Conservation (phyloP, 495 filamentous ascomycete genomes). For the Penicillium atrosanguineum region DNA sequence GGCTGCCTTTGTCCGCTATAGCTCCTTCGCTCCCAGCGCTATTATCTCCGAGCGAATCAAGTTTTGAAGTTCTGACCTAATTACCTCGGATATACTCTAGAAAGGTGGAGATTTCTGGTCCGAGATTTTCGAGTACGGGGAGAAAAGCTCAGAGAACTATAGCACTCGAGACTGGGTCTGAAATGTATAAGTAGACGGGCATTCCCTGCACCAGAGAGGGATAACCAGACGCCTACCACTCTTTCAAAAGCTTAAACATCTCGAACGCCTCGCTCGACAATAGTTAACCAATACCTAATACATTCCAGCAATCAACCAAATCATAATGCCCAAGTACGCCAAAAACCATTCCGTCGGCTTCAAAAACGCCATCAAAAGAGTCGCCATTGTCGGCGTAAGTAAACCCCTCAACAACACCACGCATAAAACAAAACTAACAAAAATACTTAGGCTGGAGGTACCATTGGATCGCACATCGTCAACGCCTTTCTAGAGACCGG, state of each 20-base stretch:
- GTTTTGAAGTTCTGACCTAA: background rate
- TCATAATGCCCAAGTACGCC: slow-evolving; percentile 30
- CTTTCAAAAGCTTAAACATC: background rate
- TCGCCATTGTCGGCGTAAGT: slow-evolving; percentile 52
- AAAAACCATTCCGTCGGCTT: slow-evolving; percentile 38
- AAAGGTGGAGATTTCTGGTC: background rate
- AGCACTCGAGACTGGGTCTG: background rate
- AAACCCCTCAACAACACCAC: background rate
- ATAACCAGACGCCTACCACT: background rate
- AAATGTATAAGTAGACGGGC: slow-evolving; percentile 18
- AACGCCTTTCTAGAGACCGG: slow-evolving; percentile 48
- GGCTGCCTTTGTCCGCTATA: background rate
- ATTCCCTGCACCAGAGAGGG: slow-evolving; percentile 6
- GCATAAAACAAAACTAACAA: slow-evolving; percentile 14
- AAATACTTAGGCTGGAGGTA: slow-evolving; percentile 55
- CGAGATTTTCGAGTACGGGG: too few species aligned
- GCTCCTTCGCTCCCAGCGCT: background rate
- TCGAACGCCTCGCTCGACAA: background rate
- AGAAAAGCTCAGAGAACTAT: background rate
- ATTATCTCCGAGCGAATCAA: slow-evolving; percentile 4
- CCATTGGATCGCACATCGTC: slow-evolving; percentile 52
- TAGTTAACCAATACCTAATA: background rate
- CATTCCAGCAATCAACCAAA: too few species aligned
- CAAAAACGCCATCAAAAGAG: slow-evolving; percentile 41
- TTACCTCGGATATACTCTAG: background rate